Conservation (phyloP, 345 rosid genomes). For the Murraya koenigii region DNA sequence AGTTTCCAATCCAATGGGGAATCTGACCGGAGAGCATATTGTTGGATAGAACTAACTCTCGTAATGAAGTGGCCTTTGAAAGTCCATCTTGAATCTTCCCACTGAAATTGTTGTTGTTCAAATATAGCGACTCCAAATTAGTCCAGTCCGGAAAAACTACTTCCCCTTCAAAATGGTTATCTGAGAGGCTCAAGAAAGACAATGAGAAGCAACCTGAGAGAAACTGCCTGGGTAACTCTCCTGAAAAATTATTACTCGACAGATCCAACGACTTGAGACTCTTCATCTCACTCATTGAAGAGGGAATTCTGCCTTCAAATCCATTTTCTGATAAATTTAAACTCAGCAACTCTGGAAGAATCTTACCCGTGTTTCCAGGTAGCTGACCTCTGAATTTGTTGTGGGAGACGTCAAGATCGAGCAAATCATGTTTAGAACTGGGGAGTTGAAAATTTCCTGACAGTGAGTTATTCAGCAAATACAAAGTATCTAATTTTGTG, state of each 20-base stretch:
- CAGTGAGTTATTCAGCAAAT: neutral
- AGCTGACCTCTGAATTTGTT: neutral
- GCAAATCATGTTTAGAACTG: neutral
- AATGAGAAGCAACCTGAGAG: neutral
- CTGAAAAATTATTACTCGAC: neutral
- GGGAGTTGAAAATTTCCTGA: neutral
- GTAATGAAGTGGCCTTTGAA: neutral
- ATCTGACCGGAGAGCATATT: neutral
- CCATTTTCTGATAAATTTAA: neutral
- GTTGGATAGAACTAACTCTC: neutral
- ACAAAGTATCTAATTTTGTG: neutral
- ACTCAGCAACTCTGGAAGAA: neutral
- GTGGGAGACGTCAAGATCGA: neutral
- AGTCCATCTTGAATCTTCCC: neutral
- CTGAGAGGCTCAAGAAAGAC: neutral
- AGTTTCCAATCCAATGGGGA: neutral
- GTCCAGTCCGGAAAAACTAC: neutral
- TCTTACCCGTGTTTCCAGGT: neutral
- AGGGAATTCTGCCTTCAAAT: neutral
- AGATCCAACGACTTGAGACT: neutral
- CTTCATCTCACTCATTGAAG: neutral
- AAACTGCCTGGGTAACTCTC: neutral
- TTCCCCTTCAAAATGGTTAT: neutral
- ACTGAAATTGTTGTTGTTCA: neutral
- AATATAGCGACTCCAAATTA: neutral